Base-by-base conservation (phyloP, 2,329 filamentous ascomycete genomes). In the Penicillium sp. region DNA sequence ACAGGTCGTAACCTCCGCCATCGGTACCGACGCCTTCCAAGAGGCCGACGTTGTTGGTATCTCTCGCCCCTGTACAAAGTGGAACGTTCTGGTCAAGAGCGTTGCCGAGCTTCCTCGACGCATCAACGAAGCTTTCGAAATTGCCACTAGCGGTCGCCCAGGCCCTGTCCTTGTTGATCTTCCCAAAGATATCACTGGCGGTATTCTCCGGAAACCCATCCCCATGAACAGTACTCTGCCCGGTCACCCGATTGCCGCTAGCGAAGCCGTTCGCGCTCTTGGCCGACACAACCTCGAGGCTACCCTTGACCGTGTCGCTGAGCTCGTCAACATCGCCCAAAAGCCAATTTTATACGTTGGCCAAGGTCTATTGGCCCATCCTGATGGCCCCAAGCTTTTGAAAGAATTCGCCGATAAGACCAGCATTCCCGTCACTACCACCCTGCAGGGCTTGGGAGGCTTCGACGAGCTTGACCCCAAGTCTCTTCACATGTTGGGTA, bases 41-140 rank as follows among this genome's bases (percentile, higher is more conserved):
- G 94, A 97, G 77, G 92, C 91, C 58, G 94, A 99, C 70, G 87
- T 96, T 35, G 81, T 97, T 59, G 93, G 93, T 64, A 97, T 99
- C 73, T 96, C 91, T 33, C 84, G 93, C 68, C 87, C 92, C 20
- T 97, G 92, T 81, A 97, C 92, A 65, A 97, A 97, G 80, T 99
- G 94, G 94, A 97, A 97, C 67, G 91, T 96, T 59, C 95, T 97
- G 91, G 91, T 97, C 49, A 97, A 95, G 82, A 93, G 88, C 72
- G 86, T 96, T 55, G 91, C 90, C 51, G 94, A 99, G 76, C 81
- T 99, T 56, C 94, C 94, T 51, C 85, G 90, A 66, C 85, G 93
- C 63, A 97, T 97, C 70, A 96, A 97, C 73, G 94, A 97, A 78
- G 94, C 94, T 49, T 97, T 97, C 69, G 92, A 97, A 77, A 97